Conservation (phyloP, 169 alveolate species). For the Eimeria acervulina region DNA sequence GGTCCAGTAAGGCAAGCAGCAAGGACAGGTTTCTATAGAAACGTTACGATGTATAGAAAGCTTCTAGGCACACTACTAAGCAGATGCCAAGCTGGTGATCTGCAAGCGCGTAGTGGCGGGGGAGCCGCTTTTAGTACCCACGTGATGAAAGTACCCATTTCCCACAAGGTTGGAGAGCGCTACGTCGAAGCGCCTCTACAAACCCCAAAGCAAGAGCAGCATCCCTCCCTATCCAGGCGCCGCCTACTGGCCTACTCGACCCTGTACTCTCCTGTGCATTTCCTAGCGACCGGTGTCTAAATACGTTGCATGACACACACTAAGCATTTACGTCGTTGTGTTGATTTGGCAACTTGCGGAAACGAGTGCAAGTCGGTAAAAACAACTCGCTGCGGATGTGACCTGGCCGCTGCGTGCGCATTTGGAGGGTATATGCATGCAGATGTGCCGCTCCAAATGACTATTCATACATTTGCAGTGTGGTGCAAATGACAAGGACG, state of each 20-base stretch:
- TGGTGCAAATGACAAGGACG: not conserved
- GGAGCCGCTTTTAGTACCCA: not conserved
- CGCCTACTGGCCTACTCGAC: too few species aligned
- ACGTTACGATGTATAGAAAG: not conserved
- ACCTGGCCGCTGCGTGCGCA: not conserved
- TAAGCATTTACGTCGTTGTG: not conserved
- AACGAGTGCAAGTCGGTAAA: slow-evolving; percentile 15
- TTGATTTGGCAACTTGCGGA: not conserved
- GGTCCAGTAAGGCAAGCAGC: not conserved
- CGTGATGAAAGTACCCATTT: not conserved
- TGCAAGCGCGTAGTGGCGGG: not conserved
- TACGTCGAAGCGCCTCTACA: too few species aligned
- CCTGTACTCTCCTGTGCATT: not conserved
- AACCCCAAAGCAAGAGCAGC: not conserved
- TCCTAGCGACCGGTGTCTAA: not conserved
- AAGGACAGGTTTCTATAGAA: not conserved
- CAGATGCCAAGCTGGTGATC: not conserved
- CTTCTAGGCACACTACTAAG: not conserved
- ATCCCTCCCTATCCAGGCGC: not conserved
- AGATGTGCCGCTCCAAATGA: not conserved
- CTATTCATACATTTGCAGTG: not conserved
- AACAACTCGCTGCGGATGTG: not conserved
- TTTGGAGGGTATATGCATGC: not conserved
- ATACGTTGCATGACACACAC: not conserved
- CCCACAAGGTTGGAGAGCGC: too few species aligned